Conservation (phyloP, 768 basidiomycete species). For the Lactifluus volemus region DNA sequence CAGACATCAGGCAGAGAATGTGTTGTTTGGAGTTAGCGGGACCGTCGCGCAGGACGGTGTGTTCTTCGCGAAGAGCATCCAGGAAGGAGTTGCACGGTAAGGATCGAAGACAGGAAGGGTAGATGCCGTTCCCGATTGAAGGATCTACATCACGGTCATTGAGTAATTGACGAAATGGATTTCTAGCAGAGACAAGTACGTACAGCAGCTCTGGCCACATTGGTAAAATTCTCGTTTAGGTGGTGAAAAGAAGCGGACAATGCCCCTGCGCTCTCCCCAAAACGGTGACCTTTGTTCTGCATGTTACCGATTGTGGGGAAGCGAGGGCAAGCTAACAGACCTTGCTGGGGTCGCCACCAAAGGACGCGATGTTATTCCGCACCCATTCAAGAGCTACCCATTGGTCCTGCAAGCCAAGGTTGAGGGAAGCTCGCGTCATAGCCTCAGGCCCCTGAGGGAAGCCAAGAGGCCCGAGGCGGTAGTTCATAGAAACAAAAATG, state of each 20-base stretch:
- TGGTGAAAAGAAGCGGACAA: constrained; percentile 27
- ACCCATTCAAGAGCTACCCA: constrained; percentile 26
- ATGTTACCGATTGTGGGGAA: not conserved
- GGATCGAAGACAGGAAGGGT: constrained; percentile 27
- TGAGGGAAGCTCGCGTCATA: constrained; percentile 29
- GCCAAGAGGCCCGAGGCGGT: constrained; percentile 42
- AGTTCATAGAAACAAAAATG: constrained; percentile 43
- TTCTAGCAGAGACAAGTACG: not conserved
- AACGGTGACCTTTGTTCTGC: constrained; percentile 26
- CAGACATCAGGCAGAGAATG: constrained; percentile 30
- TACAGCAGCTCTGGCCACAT: constrained; percentile 22
- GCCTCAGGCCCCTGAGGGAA: constrained; percentile 39
- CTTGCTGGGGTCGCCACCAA: constrained; percentile 26
- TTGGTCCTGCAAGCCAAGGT: constrained; percentile 41
- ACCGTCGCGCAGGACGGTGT: constrained; percentile 29
- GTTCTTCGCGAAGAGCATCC: constrained; percentile 32
- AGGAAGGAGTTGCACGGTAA: constrained; percentile 27
- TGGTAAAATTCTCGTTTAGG: constrained; percentile 24
- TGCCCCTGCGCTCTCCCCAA: constrained; percentile 35
- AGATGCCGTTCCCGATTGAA: constrained; percentile 34
- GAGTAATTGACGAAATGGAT: not conserved
- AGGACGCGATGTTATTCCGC: constrained; percentile 24
- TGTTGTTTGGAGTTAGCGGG: constrained; percentile 20
- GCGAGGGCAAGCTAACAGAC: not conserved
- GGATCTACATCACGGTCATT: constrained; percentile 27